phyloP scores from a whole-genome alignment of 1,284 basidiomycete genomes.

The Takashimella tepidaria region DNA sequence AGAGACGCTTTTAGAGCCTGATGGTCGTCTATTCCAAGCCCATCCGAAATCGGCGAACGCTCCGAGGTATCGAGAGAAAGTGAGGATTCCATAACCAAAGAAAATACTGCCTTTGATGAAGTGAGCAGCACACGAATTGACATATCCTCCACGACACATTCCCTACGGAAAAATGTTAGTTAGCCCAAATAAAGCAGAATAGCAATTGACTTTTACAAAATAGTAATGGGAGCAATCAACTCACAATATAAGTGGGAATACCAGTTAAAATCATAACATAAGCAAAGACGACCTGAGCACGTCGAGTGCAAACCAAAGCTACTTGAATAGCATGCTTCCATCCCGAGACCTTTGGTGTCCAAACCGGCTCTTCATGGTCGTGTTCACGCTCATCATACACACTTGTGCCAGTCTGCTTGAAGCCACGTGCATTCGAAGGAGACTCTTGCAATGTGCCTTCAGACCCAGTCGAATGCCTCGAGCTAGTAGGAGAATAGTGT shows the following conservation, averaged over 20 bases:
- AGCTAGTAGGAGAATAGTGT: slow-evolving; percentile 4
- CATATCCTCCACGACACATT: slow-evolving; percentile 51
- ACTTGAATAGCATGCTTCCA: slow-evolving; percentile 19
- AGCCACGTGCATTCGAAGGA: slow-evolving; percentile 19
- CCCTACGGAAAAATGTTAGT: slow-evolving; percentile 17
- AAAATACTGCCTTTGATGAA: slow-evolving; percentile 90
- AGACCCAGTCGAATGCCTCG: slow-evolving; percentile 51
- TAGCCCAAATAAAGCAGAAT: too few species aligned
- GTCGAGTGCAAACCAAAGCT: slow-evolving; percentile 31
- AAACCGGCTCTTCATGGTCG: slow-evolving; percentile 10
- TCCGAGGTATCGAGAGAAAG: slow-evolving; percentile 87
- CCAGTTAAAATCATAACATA: slow-evolving; percentile 37
- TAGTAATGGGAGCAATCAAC: slow-evolving; percentile 4
- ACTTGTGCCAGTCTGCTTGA: slow-evolving; percentile 19
- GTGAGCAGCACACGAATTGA: slow-evolving; percentile 85
- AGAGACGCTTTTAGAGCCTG: slow-evolving; percentile 50
- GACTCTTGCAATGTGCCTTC: slow-evolving; percentile 62
- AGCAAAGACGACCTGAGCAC: slow-evolving; percentile 35
- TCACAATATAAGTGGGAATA: slow-evolving; percentile 33
- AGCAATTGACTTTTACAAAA: too few species aligned
- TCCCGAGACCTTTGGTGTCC: slow-evolving; percentile 7
- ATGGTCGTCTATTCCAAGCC: slow-evolving; percentile 74
- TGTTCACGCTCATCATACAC: slow-evolving; percentile 22
- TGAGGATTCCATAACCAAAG: slow-evolving; percentile 82
- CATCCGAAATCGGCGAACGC: slow-evolving; percentile 82